These are phyloP conservation scores for Malbranchea cinnamomea DNA, from an alignment of 2,329 filamentous ascomycete species.

Conservation along the genomic window DNA sequence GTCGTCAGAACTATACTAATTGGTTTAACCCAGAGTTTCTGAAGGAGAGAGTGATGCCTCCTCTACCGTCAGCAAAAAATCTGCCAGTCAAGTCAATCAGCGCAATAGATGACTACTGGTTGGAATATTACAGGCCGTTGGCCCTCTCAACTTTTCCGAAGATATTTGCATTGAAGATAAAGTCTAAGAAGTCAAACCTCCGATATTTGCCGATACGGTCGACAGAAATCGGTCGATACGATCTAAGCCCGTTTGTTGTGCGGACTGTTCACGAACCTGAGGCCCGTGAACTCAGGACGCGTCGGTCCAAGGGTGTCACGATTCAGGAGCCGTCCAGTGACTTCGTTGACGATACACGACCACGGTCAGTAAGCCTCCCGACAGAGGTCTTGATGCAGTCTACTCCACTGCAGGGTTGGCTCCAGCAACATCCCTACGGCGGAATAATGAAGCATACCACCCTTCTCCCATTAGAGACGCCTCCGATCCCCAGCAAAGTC, in stretches of 20 bases:
- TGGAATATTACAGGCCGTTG: slow-evolving; percentile 86
- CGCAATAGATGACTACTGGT: slow-evolving; percentile 86
- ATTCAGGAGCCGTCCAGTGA: slow-evolving; percentile 47
- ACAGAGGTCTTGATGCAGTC: slow-evolving; percentile 13
- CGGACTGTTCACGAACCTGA: slow-evolving; percentile 45
- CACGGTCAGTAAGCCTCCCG: too few species aligned
- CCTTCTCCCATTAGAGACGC: too few species aligned
- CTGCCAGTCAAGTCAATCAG: slow-evolving; percentile 24
- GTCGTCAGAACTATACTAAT: slow-evolving; percentile 59
- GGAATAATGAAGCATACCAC: too few species aligned
- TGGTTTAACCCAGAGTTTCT: slow-evolving; percentile 74
- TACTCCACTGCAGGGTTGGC: slow-evolving; percentile 16
- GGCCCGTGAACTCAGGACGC: slow-evolving; percentile 44
- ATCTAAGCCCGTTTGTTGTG: slow-evolving; percentile 74
- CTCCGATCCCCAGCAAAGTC: slow-evolving; percentile 62
- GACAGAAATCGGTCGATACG: slow-evolving; percentile 54
- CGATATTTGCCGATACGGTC: slow-evolving; percentile 66
- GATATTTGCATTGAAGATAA: slow-evolving; percentile 85
- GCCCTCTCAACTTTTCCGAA: slow-evolving; percentile 81
- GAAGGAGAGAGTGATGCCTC: slow-evolving; percentile 45
- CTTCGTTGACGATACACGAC: slow-evolving; percentile 27
- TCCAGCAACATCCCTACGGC: too few species aligned
- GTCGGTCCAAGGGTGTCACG: slow-evolving; percentile 50
- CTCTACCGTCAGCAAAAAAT: slow-evolving; percentile 14
- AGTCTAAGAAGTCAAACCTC: slow-evolving; percentile 78